Conservation (phyloP, 805 yeast genomes). For the Groenewaldozyma tartarivorans region DNA sequence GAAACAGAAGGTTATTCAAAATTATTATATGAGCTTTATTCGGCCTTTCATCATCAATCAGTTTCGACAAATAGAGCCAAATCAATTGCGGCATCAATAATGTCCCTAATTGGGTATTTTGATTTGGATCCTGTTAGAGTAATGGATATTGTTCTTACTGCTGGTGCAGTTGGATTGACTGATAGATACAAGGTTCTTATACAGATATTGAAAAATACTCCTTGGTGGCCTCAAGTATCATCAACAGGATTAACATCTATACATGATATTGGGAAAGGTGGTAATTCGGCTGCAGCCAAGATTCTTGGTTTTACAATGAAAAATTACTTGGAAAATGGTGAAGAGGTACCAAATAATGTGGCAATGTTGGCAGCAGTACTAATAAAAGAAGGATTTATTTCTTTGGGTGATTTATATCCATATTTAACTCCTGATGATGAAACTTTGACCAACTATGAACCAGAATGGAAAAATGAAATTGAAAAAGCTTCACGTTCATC, state of each 20-base stretch:
- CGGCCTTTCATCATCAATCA: slow-evolving; percentile 25
- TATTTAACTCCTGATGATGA: slow-evolving; percentile 46
- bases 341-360: slow-evolving; percentile 34
- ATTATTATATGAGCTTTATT: slow-evolving; percentile 40
- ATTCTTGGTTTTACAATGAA: slow-evolving; percentile 41
- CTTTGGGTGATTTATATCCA: slow-evolving; percentile 51
- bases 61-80: slow-evolving; percentile 4
- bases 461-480: slow-evolving; percentile 35
- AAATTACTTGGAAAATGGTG: neutral
- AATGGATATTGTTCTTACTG: slow-evolving; percentile 51
- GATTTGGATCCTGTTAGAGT: slow-evolving; percentile 64
- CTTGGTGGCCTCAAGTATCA: slow-evolving; percentile 57
- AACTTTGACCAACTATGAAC: slow-evolving; percentile 36
- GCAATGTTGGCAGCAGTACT: slow-evolving; percentile 43
- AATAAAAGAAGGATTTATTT: slow-evolving; percentile 56
- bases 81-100: slow-evolving; percentile 39
- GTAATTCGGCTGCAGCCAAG: slow-evolving; percentile 46
- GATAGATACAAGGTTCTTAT: slow-evolving; percentile 39
- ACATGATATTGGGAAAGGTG: slow-evolving; percentile 37
- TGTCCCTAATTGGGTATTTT: slow-evolving; percentile 62
- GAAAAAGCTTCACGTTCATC: slow-evolving; percentile 53
- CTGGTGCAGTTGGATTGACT: slow-evolving; percentile 38
- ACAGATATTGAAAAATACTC: slow-evolving; percentile 40
- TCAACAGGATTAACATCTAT: slow-evolving; percentile 19
- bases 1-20: slow-evolving; percentile 72